Percentiles rank a stretch among this genome's conserved stretches.
Evolutionary conservation across 768 basidiomycete genomes (phyloP).

Genomic region (Tremella fuciformis): DNA sequence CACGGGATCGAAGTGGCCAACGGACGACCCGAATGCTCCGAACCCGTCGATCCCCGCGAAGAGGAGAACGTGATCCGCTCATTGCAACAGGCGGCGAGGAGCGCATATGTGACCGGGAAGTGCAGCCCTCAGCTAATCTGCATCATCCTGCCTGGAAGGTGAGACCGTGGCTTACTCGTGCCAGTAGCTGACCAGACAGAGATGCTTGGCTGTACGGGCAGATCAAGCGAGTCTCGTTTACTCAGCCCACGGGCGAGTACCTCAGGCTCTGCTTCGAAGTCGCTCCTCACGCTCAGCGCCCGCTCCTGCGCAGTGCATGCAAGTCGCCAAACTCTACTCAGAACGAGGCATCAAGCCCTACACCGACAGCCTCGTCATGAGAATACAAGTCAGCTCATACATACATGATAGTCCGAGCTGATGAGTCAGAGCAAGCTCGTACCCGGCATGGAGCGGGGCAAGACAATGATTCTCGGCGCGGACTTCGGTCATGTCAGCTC

Average conservation of each 20-base stretch:
- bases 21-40: slow-evolving; percentile 27
- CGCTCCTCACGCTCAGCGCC: slow-evolving; percentile 24
- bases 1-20: slow-evolving; percentile 38
- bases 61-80: slow-evolving; percentile 13
- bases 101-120: slow-evolving; percentile 30
- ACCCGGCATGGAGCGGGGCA: slow-evolving; percentile 40
- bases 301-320: slow-evolving; percentile 51
- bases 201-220: slow-evolving; percentile 47
- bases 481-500: slow-evolving; percentile 42
- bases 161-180: too few species aligned
- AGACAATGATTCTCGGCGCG: slow-evolving; percentile 51
- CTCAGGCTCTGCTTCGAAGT: slow-evolving; percentile 1
- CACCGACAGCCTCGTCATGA: slow-evolving; percentile 47
- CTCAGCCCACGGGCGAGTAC: slow-evolving; percentile 32
- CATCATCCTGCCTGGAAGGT: slow-evolving; percentile 44
- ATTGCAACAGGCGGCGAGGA: slow-evolving; percentile 36
- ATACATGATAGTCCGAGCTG: too few species aligned
- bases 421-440: slow-evolving; percentile 44
- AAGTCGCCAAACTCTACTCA: slow-evolving; percentile 41
- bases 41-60: slow-evolving; percentile 32
- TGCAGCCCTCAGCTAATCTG: slow-evolving; percentile 47
- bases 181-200: slow-evolving; percentile 16
- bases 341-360: slow-evolving; percentile 43
- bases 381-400: slow-evolving; percentile 46
- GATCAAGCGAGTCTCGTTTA: slow-evolving; percentile 47